Conservation (phyloP, 2,329 filamentous ascomycete species). For the Alternaria consortialis region DNA sequence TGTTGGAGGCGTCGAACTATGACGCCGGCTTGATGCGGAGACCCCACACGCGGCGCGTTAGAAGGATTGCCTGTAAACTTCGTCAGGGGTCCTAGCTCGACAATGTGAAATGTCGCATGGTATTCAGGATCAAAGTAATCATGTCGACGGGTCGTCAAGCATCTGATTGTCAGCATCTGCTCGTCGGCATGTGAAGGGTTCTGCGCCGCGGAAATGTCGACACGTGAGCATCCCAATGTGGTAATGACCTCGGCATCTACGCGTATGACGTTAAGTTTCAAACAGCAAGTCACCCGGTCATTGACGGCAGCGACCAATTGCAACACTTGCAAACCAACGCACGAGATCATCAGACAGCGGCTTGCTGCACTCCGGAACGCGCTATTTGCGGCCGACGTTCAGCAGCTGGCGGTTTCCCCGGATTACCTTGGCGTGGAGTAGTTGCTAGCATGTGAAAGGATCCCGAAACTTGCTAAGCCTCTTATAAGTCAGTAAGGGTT, state of each 20-base stretch:
- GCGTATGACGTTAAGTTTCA: conserved; percentile 40
- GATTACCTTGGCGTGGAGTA: conserved; percentile 38
- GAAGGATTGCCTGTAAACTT: not conserved
- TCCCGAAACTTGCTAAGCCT: conserved; percentile 25
- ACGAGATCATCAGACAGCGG: conserved; percentile 41
- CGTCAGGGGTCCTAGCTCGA: not conserved
- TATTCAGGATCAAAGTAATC: not conserved
- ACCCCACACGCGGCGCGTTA: conserved; percentile 13
- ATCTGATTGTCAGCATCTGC: conserved; percentile 24
- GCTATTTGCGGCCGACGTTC: conserved; percentile 36
- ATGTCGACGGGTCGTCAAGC: conserved; percentile 10
- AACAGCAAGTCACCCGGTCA: conserved; percentile 37
- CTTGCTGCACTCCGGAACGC: conserved; percentile 30
- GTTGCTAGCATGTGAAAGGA: conserved; percentile 50
- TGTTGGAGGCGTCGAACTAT: not conserved
- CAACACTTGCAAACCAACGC: conserved; percentile 29
- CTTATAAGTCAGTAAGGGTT: conserved; percentile 36
- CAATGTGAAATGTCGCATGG: not conserved
- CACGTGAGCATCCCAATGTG: conserved; percentile 22
- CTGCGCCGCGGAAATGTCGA: conserved; percentile 3
- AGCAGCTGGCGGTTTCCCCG: conserved; percentile 32
- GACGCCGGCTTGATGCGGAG: conserved; percentile 15
- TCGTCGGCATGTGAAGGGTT: conserved; percentile 22
- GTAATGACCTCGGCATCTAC: conserved; percentile 40
- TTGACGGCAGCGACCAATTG: conserved; percentile 37